Base-by-base conservation (phyloP, 2,329 filamentous ascomycete genomes). In the Camillea tinctor region DNA sequence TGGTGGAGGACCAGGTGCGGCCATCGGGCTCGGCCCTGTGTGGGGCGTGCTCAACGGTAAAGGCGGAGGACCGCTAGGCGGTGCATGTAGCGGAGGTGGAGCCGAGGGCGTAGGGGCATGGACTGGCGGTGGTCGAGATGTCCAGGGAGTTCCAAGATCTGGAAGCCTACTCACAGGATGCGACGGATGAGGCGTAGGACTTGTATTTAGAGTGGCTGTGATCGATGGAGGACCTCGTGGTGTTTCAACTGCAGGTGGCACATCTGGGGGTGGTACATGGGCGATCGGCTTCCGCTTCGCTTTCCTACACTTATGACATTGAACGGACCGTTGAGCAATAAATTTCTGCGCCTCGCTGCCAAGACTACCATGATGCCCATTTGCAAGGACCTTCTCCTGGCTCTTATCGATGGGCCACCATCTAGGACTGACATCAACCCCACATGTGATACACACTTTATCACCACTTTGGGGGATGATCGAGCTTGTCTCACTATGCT, bases 261-360 rank as follows among this genome's bases (percentile, higher is more conserved):
- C 63, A 21, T 73, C 68, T 61, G 68, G 69, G 19, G 69, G 62
- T 7, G 66, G 66, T 24, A 61, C 68, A 59, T 75, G 76, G 21
- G 74, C 68, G 23, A 70, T 64, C 3, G 81, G 77, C 56, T 80
- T 77, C 23, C 79, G 80, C 59, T 82, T 82, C 26, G 75, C 72
- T 70, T 85, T 88, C 65, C 80, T 82, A 71, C 90, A 93, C 73
- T 91, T 90, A 75, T 93, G 90, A 68, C 90, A 93, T 73, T 92
- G 88, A 64, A 86, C 89, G 62, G 81, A 83, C 26, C 83, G 79
- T 66, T 87, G 84, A 57, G 84, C 81, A 50, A 85, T 77, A 69
- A 86, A 87, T 70, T 82, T 85, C 67, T 81, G 79, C 6, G 83
- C 84, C 68, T 87, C 84, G n/a, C 77, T 77, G 52, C 84, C 82